Evolutionary conservation across 257 asterid genomes (phyloP).

Genomic region (Fraxinus pennsylvanica): DNA sequence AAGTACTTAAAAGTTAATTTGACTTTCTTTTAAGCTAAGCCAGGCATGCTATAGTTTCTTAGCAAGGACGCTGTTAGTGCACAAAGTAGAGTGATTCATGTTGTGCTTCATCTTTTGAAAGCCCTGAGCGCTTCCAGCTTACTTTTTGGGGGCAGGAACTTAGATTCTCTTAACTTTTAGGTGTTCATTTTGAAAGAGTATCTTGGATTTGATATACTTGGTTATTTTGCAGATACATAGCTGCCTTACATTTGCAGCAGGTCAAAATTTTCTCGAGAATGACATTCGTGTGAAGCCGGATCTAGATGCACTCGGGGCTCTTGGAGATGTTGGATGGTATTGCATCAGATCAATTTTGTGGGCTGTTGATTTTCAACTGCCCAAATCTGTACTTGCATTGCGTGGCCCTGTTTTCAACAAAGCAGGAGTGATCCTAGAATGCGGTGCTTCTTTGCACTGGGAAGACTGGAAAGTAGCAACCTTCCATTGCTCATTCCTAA

Average conservation of each 20-base stretch:
- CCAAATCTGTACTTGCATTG: conserved; percentile 55
- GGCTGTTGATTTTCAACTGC: conserved; percentile 59
- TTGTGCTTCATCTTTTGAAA: no score
- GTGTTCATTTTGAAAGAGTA: no score
- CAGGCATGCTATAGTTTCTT: no score
- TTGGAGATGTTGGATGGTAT: conserved; percentile 80
- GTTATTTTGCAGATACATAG: conserved; percentile 46
- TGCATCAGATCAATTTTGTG: conserved; percentile 70
- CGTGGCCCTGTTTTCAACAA: conserved; percentile 48
- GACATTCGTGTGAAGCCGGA: conserved; percentile 70
- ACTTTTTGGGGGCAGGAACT: no score
- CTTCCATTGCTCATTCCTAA: conserved; percentile 65
- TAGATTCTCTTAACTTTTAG: no score
- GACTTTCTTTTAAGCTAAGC: no score
- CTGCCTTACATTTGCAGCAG: conserved; percentile 42
- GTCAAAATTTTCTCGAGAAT: conserved; percentile 43
- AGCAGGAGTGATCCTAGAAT: conserved; percentile 59
- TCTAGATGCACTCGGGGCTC: conserved; percentile 78
- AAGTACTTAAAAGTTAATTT: no score
- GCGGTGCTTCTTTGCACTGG: conserved; percentile 68
- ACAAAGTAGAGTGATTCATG: no score
- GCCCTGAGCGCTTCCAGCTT: no score
- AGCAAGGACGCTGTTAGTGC: no score
- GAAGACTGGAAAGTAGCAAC: conserved; percentile 64
- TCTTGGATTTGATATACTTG: not conserved